Percentiles rank a stretch among this genome's conserved stretches.
These are phyloP conservation scores for Abrus precatorius DNA, from an alignment of 306 rosid species.

Conservation along the genomic window DNA sequence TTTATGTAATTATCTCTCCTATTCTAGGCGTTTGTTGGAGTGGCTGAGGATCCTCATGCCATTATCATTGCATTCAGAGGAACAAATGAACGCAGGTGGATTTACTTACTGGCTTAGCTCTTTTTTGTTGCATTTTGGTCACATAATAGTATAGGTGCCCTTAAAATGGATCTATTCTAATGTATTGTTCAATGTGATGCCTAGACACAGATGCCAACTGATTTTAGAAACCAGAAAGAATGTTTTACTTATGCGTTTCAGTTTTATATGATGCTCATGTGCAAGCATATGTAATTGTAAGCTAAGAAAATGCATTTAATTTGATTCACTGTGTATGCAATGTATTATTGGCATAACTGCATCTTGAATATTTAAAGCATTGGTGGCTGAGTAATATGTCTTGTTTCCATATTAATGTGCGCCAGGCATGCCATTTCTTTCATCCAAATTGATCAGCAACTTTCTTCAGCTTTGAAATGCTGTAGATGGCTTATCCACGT, in stretches of 20 bases:
- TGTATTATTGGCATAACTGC: slow-evolving; percentile 13
- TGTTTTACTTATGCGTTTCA: slow-evolving; percentile 25
- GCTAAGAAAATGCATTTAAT: slow-evolving; percentile 19
- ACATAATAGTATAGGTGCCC: background rate
- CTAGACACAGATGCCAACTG: slow-evolving; percentile 1
- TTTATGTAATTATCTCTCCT: slow-evolving; percentile 42
- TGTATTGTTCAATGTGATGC: slow-evolving; percentile 35
- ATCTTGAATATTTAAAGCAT: slow-evolving; percentile 1
- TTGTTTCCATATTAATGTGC: slow-evolving; percentile 20
- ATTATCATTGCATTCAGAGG: slow-evolving; percentile 95
- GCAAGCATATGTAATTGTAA: slow-evolving; percentile 24
- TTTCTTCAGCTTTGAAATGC: slow-evolving; percentile 23
- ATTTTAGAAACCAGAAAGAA: slow-evolving; percentile 35
- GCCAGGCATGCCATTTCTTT: slow-evolving; percentile 36
- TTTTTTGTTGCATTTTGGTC: slow-evolving; percentile 12
- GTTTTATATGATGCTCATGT: slow-evolving; percentile 28
- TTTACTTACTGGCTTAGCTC: slow-evolving; percentile 26
- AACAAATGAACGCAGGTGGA: slow-evolving; percentile 90
- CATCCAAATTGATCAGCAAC: slow-evolving; percentile 32
- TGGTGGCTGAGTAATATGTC: background rate
- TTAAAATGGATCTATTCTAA: background rate
- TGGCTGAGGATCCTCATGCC: slow-evolving; percentile 78
- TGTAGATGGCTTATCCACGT: slow-evolving; percentile 16
- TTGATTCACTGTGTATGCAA: slow-evolving; percentile 12
- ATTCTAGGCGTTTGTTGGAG: slow-evolving; percentile 88